Percentiles rank a stretch among this genome's conserved stretches.
phyloP scores from a whole-genome alignment of 257 asterid genomes.

The Solanum chilense region DNA sequence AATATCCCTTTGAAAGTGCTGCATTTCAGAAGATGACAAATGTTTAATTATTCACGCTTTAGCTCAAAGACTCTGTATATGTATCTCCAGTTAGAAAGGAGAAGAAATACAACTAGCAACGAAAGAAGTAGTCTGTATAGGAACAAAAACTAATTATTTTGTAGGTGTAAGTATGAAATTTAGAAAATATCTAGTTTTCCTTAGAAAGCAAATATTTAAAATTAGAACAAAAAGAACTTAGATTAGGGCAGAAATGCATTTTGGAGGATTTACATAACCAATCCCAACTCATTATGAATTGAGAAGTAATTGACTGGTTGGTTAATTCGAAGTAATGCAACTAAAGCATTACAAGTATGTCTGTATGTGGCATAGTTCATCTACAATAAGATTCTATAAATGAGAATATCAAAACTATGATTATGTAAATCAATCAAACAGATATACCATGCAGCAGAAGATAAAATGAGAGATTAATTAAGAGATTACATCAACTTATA shows the following conservation, averaged over 20 bases:
- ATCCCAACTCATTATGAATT: neutral
- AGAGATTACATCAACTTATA: neutral
- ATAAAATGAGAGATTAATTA: neutral
- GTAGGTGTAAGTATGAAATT: neutral
- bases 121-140: neutral
- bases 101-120: neutral
- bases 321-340: neutral
- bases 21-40: constrained; percentile 21
- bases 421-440: neutral
- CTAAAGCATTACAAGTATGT: neutral
- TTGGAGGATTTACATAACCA: neutral
- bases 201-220: neutral
- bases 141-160: neutral
- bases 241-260: neutral
- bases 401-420: neutral
- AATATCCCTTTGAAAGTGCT: constrained; percentile 99
- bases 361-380: neutral
- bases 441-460: neutral
- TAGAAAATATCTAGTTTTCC: neutral
- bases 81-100: neutral
- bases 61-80: neutral
- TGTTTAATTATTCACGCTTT: neutral
- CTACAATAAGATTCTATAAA: neutral
- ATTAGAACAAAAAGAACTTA: neutral
- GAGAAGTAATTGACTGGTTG: neutral